Conservation (phyloP, 805 yeast species). For the Candida tibetensis region DNA sequence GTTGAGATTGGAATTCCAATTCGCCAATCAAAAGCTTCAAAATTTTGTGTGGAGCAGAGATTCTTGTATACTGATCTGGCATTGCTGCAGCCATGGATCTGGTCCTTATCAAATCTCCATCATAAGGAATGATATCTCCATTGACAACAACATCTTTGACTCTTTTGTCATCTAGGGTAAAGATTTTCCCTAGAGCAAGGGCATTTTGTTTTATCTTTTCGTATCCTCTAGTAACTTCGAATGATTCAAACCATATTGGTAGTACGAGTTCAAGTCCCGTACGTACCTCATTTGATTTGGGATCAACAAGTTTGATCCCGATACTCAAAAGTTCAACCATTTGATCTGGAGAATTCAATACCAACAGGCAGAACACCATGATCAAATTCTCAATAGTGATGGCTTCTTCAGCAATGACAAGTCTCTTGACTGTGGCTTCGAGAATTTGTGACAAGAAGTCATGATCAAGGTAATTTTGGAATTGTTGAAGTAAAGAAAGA, state of each 20-base stretch:
- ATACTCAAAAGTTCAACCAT: conserved; percentile 59
- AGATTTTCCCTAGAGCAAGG: conserved; percentile 69
- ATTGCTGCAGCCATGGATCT: conserved; percentile 74
- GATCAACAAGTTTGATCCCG: conserved; percentile 29
- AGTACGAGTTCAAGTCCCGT: conserved; percentile 56
- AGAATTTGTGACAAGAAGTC: conserved; percentile 56
- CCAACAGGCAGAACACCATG: conserved; percentile 70
- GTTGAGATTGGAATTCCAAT: conserved; percentile 59
- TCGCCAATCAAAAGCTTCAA: conserved; percentile 69
- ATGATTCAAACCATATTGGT: conserved; percentile 80
- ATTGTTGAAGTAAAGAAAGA: conserved; percentile 55
- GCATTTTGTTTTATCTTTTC: conserved; percentile 65
- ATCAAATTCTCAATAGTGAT: conserved; percentile 75
- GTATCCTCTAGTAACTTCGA: conserved; percentile 77
- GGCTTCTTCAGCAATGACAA: conserved; percentile 63
- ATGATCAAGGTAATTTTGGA: conserved; percentile 34
- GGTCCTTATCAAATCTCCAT: conserved; percentile 68
- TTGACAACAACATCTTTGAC: conserved; percentile 57
- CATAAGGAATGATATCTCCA: conserved; percentile 71
- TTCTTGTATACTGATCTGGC: conserved; percentile 60
- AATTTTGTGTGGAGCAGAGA: conserved; percentile 71
- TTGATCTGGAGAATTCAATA: conserved; percentile 57
- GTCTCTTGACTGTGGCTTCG: conserved; percentile 67
- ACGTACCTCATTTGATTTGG: conserved; percentile 13
- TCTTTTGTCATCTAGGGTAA: conserved; percentile 52